phyloP scores from a whole-genome alignment of 2,329 filamentous ascomycete species.

The Botrytis squamosa region DNA sequence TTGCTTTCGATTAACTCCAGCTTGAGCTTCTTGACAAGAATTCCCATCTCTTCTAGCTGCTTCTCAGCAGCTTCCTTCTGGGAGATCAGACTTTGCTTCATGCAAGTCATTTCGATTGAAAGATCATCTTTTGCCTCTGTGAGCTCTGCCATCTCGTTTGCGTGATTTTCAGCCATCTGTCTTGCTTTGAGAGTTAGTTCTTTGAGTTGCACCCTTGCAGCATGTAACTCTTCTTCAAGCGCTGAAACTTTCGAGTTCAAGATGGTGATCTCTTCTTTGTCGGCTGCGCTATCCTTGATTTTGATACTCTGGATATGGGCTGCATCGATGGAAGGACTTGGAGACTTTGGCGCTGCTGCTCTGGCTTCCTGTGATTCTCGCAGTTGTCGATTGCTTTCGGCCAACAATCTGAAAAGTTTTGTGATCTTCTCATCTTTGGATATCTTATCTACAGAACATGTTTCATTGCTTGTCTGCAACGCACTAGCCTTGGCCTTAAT shows the following conservation, averaged over 20 bases:
- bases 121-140: neutral
- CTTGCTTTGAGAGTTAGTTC: neutral
- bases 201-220: neutral
- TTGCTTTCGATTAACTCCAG: constrained; percentile 1
- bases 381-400: neutral
- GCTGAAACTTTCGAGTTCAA: neutral
- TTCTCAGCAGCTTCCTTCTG: neutral
- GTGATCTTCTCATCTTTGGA: neutral
- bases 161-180: neutral
- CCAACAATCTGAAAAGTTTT: neutral
- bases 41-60: neutral
- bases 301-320: neutral
- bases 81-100: neutral
- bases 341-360: neutral
- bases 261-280: neutral
- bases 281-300: neutral
- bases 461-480: neutral
- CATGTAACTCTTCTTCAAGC: neutral
- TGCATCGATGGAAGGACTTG: neutral
- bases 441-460: neutral
- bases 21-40: neutral
- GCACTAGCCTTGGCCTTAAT: neutral
- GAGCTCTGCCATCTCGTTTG: neutral
- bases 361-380: neutral
- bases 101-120: neutral